A percentile compares a stretch with the other conserved stretches of the same genome.
Conservation (phyloP, 768 basidiomycete genomes). For the Leucosporidium creatinivorum region DNA sequence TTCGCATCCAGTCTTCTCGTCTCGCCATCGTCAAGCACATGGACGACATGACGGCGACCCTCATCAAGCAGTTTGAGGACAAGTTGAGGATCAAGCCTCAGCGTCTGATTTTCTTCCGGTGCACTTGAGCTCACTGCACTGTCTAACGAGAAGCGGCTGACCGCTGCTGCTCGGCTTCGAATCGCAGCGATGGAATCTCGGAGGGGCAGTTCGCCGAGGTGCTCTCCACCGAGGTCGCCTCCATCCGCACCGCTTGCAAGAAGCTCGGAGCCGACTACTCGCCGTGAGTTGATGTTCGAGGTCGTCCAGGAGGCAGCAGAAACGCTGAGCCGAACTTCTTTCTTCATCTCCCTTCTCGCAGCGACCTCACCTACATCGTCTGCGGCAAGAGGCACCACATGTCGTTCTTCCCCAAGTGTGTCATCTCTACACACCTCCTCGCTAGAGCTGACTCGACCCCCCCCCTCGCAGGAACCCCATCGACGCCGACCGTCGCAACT, state of each 20-base stretch:
- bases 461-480: not conserved
- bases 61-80: slow-evolving; percentile 1
- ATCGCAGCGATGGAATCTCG: slow-evolving; percentile 5
- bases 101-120: not conserved
- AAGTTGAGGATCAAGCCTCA: not conserved
- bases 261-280: slow-evolving; percentile 2
- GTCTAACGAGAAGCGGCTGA: not conserved
- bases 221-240: slow-evolving; percentile 3
- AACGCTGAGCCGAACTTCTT: no score
- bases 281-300: not conserved
- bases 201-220: slow-evolving; percentile 14
- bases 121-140: no score
- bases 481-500: slow-evolving; percentile 6
- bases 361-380: slow-evolving; percentile 8
- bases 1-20: not conserved
- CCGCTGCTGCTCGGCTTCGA: not conserved
- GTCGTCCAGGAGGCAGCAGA: no score
- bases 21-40: slow-evolving; percentile 2
- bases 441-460: not conserved
- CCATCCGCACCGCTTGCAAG: slow-evolving; percentile 8
- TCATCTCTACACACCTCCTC: not conserved
- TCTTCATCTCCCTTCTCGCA: not conserved
- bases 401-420: slow-evolving; percentile 1
- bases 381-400: slow-evolving; percentile 10
- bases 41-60: not conserved